Evolutionary conservation across 139 green algal genomes (phyloP), one percentile per base, ranked within the genome.

Genomic region (Edaphochlamys debaryana): DNA sequence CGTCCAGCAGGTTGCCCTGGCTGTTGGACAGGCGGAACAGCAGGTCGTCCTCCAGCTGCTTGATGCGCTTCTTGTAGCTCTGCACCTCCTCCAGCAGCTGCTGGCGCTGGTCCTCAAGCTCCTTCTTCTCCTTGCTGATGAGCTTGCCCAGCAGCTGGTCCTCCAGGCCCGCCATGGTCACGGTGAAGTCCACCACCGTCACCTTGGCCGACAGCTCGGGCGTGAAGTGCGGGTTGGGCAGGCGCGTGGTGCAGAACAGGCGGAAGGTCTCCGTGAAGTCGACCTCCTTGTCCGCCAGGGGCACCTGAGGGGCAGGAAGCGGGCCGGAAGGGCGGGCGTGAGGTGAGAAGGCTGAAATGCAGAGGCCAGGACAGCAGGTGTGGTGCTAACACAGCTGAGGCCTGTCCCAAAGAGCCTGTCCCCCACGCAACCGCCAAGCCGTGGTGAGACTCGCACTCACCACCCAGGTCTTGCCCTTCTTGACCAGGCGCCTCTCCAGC

Each of bases 151-250:
- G 92, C 81, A 99, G 93, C 90, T 99, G 96, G 82, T 99, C 96
- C 90, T 99, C 96, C 79, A 99, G 91, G 15, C 96, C 96, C 9
- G 87, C 88, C 89, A 93, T 92, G 37, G 96, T 98, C 36, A 99
- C 96, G 9, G 96, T 98, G 93, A 98, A 99, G 91, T 99, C 96
- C 20, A 99, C 95, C 32, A 98, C 86, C 4, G 96, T 98, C 36
- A 95, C 92, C 89, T 95, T 97, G 83, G 95, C 96, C 60, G 73
- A 93, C 64, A 98, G 91, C 93, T 99, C 96, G 27, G 96, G 96
- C 27, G 95, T 96, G 92, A 95, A 98, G 89, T 96, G 93, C 40
- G 96, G 96, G 87, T 97, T 97, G 79, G 96, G 94, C 82, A 98
- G 90, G 42, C 95, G 93, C 4, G 95, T 98, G 74, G 96, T 98